A percentile compares a stretch with the other conserved stretches of the same genome.
Evolutionary conservation across 169 alveolate species (phyloP).

Genomic region (Cryptosporidium sp.): DNA sequence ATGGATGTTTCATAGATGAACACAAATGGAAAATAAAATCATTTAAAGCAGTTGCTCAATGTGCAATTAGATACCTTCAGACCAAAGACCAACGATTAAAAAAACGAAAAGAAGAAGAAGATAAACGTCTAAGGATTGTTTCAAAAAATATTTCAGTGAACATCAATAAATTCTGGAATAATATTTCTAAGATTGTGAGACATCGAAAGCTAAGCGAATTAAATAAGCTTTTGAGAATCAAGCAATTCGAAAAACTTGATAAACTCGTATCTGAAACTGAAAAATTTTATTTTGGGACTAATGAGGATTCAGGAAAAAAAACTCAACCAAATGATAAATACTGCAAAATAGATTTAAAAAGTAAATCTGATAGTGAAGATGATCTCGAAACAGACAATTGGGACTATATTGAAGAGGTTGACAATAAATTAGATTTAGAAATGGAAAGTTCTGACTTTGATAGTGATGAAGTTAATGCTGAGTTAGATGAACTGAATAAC

Average conservation of each 20-base stretch:
- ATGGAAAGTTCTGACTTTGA: conserved; percentile 58
- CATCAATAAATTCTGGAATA: conserved; percentile 56
- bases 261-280: conserved; percentile 45
- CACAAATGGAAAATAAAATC: conserved; percentile 67
- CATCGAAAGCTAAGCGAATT: conserved; percentile 45
- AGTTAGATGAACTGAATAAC: conserved; percentile 66
- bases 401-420: conserved; percentile 54
- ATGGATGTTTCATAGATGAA: conserved; percentile 49
- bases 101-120: conserved; percentile 68
- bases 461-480: conserved; percentile 72
- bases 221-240: conserved; percentile 39
- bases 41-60: conserved; percentile 53
- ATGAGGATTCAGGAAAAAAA: not conserved
- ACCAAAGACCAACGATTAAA: conserved; percentile 55
- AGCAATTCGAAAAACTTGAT: conserved; percentile 71
- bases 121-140: conserved; percentile 27
- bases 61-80: conserved; percentile 54
- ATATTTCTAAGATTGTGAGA: conserved; percentile 42
- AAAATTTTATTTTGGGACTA: conserved; percentile 11
- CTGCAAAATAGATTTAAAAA: conserved; percentile 9
- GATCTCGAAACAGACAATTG: conserved; percentile 30
- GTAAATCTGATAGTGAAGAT: conserved; percentile 50
- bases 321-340: not conserved
- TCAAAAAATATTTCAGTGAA: conserved; percentile 43
- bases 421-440: conserved; percentile 62